These are phyloP conservation scores for Rhazya stricta DNA, from an alignment of 257 asterid species.

Conservation along the genomic window DNA sequence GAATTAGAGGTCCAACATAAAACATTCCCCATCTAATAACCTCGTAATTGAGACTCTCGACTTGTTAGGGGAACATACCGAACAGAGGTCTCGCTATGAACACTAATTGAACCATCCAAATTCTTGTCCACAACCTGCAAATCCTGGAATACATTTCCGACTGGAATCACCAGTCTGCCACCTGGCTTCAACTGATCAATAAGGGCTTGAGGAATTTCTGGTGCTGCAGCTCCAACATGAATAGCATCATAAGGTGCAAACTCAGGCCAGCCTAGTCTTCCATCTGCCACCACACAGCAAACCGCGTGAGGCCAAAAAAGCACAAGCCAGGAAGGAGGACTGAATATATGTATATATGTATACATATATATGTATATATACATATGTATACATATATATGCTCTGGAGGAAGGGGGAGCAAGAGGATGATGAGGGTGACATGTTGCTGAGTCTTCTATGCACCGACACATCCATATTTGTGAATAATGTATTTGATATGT, in stretches of 20 bases:
- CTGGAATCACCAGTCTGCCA: constrained; percentile 93
- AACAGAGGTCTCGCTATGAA: constrained; percentile 54
- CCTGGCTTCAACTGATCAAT: constrained; percentile 90
- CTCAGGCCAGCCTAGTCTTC: constrained; percentile 89
- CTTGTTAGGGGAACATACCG: constrained; percentile 89
- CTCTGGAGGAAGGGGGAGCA: background rate
- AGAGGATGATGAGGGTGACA: background rate
- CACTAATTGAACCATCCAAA: constrained; percentile 49
- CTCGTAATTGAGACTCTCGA: constrained; percentile 72
- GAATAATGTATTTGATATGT: background rate
- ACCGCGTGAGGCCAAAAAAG: background rate
- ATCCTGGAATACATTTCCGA: constrained; percentile 72
- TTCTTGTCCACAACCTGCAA: constrained; percentile 84
- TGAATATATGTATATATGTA: too few species aligned
- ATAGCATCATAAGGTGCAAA: constrained; percentile 90
- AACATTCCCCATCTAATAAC: constrained; percentile 16
- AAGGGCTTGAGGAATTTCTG: constrained; percentile 76
- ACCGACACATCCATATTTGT: background rate
- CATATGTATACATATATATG: too few species aligned
- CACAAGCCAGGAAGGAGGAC: too few species aligned
- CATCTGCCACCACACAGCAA: constrained; percentile 45
- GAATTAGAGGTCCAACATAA: background rate
- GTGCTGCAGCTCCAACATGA: constrained; percentile 96
- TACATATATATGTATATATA: too few species aligned
- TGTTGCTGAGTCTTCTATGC: background rate